Conservation (phyloP, 2,329 filamentous ascomycete genomes). For the Metarhizium brunneum region DNA sequence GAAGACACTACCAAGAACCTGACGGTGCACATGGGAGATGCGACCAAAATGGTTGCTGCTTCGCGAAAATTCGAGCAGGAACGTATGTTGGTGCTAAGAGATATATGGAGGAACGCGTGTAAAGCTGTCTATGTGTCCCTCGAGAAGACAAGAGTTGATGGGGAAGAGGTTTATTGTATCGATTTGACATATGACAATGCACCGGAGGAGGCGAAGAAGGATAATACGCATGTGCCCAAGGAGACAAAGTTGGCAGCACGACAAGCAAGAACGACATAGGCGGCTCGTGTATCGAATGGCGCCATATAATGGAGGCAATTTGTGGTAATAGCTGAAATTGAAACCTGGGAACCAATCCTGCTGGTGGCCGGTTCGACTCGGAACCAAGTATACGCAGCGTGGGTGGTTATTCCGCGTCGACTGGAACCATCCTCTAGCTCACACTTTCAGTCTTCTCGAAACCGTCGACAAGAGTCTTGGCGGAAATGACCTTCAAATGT, state of each 20-base stretch:
- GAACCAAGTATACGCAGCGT: too few species aligned
- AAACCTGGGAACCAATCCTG: too few species aligned
- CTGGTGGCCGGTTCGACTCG: too few species aligned
- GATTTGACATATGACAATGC: conserved; percentile 1
- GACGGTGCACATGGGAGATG: neutral
- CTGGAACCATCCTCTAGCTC: too few species aligned
- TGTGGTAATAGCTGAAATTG: neutral
- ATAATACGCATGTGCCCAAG: neutral
- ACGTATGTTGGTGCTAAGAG: neutral
- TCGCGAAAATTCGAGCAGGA: neutral
- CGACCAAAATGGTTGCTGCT: neutral
- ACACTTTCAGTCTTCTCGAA: too few species aligned
- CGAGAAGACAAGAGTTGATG: conserved; percentile 1
- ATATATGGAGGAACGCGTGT: neutral
- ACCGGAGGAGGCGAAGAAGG: neutral
- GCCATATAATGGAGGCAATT: neutral
- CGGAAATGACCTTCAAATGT: too few species aligned
- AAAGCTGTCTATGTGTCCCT: neutral
- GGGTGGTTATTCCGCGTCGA: too few species aligned
- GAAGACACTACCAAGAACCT: neutral
- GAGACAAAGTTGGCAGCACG: neutral
- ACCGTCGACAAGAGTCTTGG: too few species aligned
- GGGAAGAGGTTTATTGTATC: conserved; percentile 3
- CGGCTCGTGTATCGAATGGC: neutral
- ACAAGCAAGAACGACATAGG: neutral